Base-by-base conservation (phyloP, 2,329 filamentous ascomycete species). In the Sporothrix variecibatus region DNA sequence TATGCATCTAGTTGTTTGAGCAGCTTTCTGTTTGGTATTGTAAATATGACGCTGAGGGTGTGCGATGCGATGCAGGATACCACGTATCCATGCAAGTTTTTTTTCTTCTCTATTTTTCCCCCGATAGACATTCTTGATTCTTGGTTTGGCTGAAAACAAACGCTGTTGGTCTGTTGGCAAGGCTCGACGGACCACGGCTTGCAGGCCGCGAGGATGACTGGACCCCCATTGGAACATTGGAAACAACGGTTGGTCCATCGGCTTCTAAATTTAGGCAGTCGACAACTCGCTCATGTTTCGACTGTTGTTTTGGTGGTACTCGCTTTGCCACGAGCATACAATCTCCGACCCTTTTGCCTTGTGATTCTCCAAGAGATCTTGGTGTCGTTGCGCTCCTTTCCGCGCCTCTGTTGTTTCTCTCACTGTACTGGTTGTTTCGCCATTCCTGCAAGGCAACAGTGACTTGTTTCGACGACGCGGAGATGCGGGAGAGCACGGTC, bases 401-500 rank as follows among this genome's bases (percentile, higher is more conserved):
- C 28, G 17, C 7, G 11, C 9, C 40, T 34, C n/a, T 5, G 8
- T 43, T n/a, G 31, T 38, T 17, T 65, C 46, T n/a, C 43, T 38
- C 56, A 23, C 34, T 8, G 26, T 15, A 26, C 56, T 60, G 51
- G 40, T 26, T 64, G 70, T 72, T 72, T 72, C 70, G 56, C 70
- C 40, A 51, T 71, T 46, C 26, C 56, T 72, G 70, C 70, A 64
- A 38, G 40, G 40, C 17, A 40, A 17, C 11, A 51, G 40, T 17
- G 43, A 56, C 43, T 64, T 72, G 70, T 72, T 72, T 72, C 15
- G 56, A 51, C 9, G 43, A 64, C 17, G 70, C 23, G 38, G 53
- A 71, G 69, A 64, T 38, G 56, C 70, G 70, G 56, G 70, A 72
- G 70, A 64, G 56, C 56, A 72, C 70, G 70, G 70, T 31, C 40